A percentile compares a stretch with the other conserved stretches of the same genome.
phyloP scores from a whole-genome alignment of 225 moss, liverwort and hornwort species.

The Ulota crispa region DNA sequence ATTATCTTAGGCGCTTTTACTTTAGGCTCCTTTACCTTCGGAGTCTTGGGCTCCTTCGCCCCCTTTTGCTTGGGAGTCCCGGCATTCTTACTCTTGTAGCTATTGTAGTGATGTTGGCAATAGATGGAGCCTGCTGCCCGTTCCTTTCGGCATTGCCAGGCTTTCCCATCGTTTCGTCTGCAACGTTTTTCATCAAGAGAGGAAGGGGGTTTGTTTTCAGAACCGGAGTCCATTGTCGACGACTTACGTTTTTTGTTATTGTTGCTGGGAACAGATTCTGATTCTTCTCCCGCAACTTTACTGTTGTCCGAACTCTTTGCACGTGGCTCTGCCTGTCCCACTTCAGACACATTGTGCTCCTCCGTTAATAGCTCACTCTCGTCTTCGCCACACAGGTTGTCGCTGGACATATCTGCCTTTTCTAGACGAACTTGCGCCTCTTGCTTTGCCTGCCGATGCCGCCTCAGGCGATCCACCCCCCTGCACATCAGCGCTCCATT shows the following conservation, averaged over 20 bases:
- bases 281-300: constrained; percentile 28
- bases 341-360: constrained; percentile 34
- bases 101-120: constrained; percentile 55
- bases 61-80: constrained; percentile 10
- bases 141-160: constrained; percentile 56
- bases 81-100: constrained; percentile 16
- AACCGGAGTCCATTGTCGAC: neutral
- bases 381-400: constrained; percentile 21
- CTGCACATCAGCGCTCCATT: constrained; percentile 20
- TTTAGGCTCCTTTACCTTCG: neutral
- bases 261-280: constrained; percentile 26
- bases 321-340: constrained; percentile 24
- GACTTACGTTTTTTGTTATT: constrained; percentile 39
- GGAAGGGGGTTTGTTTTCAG: constrained; percentile 20
- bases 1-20: constrained; percentile 20
- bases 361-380: constrained; percentile 46
- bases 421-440: constrained; percentile 35
- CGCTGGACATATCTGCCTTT: constrained; percentile 20
- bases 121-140: constrained; percentile 36
- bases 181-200: constrained; percentile 47
- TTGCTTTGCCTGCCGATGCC: constrained; percentile 38
- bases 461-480: constrained; percentile 38
- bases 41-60: neutral
- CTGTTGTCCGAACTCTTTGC: constrained; percentile 25
- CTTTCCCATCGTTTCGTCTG: constrained; percentile 75